phyloP scores from a whole-genome alignment of 371 early-diverging fungal genomes.

The Mucor mucedo region DNA sequence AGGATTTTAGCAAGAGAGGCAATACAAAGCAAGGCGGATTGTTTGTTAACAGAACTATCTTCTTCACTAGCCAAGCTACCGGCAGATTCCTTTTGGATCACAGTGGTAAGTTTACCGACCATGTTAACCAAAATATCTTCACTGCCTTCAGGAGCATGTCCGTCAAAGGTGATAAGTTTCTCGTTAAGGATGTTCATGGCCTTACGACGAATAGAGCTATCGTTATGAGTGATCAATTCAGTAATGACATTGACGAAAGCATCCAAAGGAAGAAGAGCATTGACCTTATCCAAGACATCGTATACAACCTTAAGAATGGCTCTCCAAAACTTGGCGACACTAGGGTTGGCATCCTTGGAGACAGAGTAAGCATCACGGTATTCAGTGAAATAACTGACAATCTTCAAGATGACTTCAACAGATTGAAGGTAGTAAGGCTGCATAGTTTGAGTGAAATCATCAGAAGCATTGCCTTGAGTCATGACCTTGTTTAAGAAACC shows the following conservation, averaged over 20 bases:
- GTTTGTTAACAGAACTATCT: conserved; percentile 72
- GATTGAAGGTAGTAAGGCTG: conserved; percentile 61
- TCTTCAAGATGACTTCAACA: conserved; percentile 51
- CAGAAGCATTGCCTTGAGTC: conserved; percentile 42
- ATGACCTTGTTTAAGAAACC: conserved; percentile 67
- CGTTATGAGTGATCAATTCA: conserved; percentile 70
- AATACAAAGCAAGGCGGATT: conserved; percentile 81
- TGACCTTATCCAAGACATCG: conserved; percentile 78
- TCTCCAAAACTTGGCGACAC: conserved; percentile 65
- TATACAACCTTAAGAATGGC: conserved; percentile 66
- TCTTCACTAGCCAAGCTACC: conserved; percentile 36
- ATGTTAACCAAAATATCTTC: conserved; percentile 52
- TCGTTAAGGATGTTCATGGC: conserved; percentile 81
- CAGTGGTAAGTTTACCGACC: conserved; percentile 48
- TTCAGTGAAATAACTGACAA: conserved; percentile 61
- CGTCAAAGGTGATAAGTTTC: conserved; percentile 60
- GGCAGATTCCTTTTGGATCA: conserved; percentile 51
- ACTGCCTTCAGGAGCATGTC: conserved; percentile 49
- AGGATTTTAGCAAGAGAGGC: conserved; percentile 74
- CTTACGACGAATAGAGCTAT: conserved; percentile 76
- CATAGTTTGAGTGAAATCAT: conserved; percentile 40
- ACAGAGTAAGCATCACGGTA: conserved; percentile 48
- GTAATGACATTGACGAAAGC: conserved; percentile 76
- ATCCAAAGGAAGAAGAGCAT: conserved; percentile 74
- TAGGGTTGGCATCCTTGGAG: conserved; percentile 35